Evolutionary conservation across 1,139 yeast genomes (phyloP).

Genomic region (Scheffersomyces titani): DNA sequence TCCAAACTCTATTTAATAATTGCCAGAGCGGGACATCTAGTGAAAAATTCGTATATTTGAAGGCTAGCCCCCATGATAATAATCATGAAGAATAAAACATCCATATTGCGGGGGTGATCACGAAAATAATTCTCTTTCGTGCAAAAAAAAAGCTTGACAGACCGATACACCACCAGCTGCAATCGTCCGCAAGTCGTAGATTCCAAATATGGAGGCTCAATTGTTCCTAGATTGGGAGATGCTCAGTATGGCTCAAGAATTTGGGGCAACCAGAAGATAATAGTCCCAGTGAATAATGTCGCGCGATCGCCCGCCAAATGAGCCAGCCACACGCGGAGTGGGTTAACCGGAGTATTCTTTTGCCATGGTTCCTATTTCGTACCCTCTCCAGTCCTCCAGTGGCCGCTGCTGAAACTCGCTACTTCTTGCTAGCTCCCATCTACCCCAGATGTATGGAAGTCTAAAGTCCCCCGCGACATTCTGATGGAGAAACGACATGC

Average conservation of each 20-base stretch:
- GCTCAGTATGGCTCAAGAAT: no score
- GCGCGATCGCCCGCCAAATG: background rate
- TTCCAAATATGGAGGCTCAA: background rate
- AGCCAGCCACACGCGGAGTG: background rate
- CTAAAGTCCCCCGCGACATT: background rate
- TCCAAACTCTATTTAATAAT: background rate
- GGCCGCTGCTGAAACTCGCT: background rate
- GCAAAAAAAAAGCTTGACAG: background rate
- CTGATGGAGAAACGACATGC: background rate
- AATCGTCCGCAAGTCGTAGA: background rate
- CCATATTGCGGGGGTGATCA: background rate
- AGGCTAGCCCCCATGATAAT: no score
- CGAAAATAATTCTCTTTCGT: background rate
- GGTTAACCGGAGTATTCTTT: no score
- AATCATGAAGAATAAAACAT: no score
- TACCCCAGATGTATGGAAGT: background rate
- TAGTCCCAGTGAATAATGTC: background rate
- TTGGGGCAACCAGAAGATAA: no score
- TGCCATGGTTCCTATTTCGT: no score
- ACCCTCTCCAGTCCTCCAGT: no score
- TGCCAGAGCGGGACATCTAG: no score
- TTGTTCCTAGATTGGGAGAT: background rate
- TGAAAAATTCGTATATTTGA: background rate
- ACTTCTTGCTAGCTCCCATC: background rate
- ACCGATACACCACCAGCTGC: background rate